Conservation (phyloP, 2,329 filamentous ascomycete species). For the Geosmithia putterillii region DNA sequence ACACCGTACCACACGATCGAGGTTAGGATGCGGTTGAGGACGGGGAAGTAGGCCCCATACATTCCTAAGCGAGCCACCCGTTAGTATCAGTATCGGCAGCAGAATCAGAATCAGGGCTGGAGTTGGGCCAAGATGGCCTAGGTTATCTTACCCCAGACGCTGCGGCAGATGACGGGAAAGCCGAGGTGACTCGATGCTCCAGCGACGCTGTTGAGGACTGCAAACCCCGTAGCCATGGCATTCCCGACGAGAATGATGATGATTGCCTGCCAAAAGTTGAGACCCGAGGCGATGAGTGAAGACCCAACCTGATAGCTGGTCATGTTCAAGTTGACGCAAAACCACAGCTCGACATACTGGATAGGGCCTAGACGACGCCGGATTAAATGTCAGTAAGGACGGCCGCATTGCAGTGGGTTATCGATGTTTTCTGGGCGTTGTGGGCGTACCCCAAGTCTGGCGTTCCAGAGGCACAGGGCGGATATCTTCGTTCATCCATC, state of each 20-base stretch:
- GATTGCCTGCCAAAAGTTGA: conserved; percentile 29
- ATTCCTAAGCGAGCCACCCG: conserved; percentile 25
- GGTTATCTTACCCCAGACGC: conserved; percentile 20
- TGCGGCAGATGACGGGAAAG: conserved; percentile 25
- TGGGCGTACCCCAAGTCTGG: conserved; percentile 26
- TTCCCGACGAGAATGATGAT: conserved; percentile 11
- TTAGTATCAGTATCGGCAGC: neutral
- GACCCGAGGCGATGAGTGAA: conserved; percentile 24
- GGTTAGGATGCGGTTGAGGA: conserved; percentile 26
- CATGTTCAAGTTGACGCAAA: conserved; percentile 30
- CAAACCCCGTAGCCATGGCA: neutral
- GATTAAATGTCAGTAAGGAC: neutral
- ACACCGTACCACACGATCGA: conserved; percentile 25
- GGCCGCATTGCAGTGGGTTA: neutral
- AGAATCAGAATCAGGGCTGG: neutral
- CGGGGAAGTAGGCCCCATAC: conserved; percentile 23
- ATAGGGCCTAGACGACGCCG: neutral
- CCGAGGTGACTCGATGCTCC: conserved; percentile 22
- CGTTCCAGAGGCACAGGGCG: conserved; percentile 29
- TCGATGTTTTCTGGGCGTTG: conserved; percentile 8
- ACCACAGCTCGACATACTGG: neutral
- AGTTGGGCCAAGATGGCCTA: too few species aligned
- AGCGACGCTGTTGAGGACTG: conserved; percentile 2
- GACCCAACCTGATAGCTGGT: conserved; percentile 26
- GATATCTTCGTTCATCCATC: conserved; percentile 32